Evolutionary conservation across 495 filamentous ascomycete species (phyloP), one percentile per base, ranked within the genome.

Genomic region (Parmelia sp.): DNA sequence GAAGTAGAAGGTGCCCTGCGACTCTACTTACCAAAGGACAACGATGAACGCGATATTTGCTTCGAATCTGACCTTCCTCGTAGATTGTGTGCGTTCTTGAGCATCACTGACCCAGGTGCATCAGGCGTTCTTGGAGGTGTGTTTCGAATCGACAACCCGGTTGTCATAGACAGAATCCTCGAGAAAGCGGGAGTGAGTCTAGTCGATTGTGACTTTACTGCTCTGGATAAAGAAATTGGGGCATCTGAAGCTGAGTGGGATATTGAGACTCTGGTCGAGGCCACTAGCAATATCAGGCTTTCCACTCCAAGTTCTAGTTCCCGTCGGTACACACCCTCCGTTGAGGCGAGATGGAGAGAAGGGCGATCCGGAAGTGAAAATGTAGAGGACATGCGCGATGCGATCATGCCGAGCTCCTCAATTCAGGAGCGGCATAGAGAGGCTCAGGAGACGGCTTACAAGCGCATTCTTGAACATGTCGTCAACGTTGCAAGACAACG

Each of bases 61-160:
- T 45, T 45, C 44, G 44, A 45, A 45, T 45, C 44, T 45, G 44
- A 45, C 44, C 44, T 45, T 45, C 44, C 44, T n/a, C 44, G 44
- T 21, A 45, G 44, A 9, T 23, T 45, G 44, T 45, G 44, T 45
- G 23, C 44, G 23, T 45, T 45, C 19, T 23, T 45, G 44, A 21
- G 44, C 15, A 45, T 45, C 44, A 45, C 44, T 45, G 44, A 45
- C 9, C 17, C 44, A 45, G 19, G 44, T n/a, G 44, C 44, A 45
- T 45, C 15, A 45, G 44, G 19, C 21, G 44, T 45, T 21, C 5
- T 45, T 21, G 44, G 44, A n/a, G 15, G 44, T 21, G 44, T 45
- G 44, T 45, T 45, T 23, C 44, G 44, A 45, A 45, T n/a, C n/a
- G 44, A 45, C 19, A 45, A 45, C 17, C 44, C 44, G 19, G 44